A percentile compares a stretch with the other conserved stretches of the same genome.
phyloP scores from a whole-genome alignment of 2,329 filamentous ascomycete genomes.

The Trematosphaeria pertusa region DNA sequence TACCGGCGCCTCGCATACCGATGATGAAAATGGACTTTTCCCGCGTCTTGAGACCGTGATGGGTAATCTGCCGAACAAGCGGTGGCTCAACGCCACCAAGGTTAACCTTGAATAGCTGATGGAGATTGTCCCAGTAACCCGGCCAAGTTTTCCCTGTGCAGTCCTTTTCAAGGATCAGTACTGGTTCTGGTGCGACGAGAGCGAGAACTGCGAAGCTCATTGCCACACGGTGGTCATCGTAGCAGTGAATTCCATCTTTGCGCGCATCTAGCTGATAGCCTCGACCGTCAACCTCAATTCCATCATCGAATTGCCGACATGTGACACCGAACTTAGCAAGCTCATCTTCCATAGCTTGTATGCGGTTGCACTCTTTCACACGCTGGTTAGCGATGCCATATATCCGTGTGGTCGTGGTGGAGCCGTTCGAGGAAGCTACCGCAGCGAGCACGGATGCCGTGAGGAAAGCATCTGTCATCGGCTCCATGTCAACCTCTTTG shows the following conservation, averaged over 20 bases:
- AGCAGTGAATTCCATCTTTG: constrained; percentile 79
- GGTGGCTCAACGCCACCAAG: constrained; percentile 75
- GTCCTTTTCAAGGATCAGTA: constrained; percentile 85
- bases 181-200: constrained; percentile 71
- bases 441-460: constrained; percentile 93
- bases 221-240: constrained; percentile 95
- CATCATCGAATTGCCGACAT: constrained; percentile 89
- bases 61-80: constrained; percentile 44
- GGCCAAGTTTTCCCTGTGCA: constrained; percentile 99
- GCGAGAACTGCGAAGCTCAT: constrained; percentile 98
- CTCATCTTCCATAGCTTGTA: constrained; percentile 92
- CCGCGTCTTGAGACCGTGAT: constrained; percentile 39
- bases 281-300: constrained; percentile 76
- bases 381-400: constrained; percentile 96
- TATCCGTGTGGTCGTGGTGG: constrained; percentile 75
- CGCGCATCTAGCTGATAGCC: constrained; percentile 59
- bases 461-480: constrained; percentile 98
- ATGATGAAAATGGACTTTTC: constrained; percentile 87
- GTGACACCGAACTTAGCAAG: constrained; percentile 90
- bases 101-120: constrained; percentile 75
- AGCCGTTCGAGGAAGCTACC: constrained; percentile 74
- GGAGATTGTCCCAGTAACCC: constrained; percentile 94
- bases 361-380: constrained; percentile 98
- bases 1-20: constrained; percentile 96
- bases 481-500: constrained; percentile 92